These are phyloP conservation scores for Colletotrichum spinosum DNA, from an alignment of 2,329 filamentous ascomycete species.

Conservation along the genomic window DNA sequence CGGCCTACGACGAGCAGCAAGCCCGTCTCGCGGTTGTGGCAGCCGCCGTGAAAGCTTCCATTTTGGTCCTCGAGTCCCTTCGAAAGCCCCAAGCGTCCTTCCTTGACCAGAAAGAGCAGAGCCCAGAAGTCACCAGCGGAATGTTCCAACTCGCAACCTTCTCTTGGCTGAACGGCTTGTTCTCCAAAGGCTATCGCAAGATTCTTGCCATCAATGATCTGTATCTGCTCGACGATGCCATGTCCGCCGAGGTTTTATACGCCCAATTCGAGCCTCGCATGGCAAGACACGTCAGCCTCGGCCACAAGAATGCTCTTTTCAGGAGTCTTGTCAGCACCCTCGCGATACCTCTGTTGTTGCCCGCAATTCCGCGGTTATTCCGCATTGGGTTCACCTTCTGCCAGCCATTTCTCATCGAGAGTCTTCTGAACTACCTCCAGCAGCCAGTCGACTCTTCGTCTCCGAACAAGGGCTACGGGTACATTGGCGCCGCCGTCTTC, in stretches of 20 bases:
- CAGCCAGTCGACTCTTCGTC: conserved; percentile 34
- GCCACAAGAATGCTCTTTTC: conserved; percentile 42
- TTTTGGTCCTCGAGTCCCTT: conserved; percentile 40
- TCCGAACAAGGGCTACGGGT: conserved; percentile 51
- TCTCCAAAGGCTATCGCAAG: conserved; percentile 46
- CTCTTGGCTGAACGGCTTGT: conserved; percentile 50
- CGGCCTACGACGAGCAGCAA: conserved; percentile 1
- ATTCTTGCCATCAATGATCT: conserved; percentile 46
- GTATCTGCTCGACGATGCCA: conserved; percentile 35
- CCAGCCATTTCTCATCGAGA: conserved; percentile 54
- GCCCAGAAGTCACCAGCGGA: conserved; percentile 50
- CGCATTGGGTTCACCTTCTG: conserved; percentile 49
- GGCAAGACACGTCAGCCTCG: conserved; percentile 21
- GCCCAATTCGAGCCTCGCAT: conserved; percentile 13
- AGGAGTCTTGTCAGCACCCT: conserved; percentile 45
- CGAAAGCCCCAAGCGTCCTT: conserved; percentile 36
- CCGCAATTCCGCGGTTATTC: conserved; percentile 48
- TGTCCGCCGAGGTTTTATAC: conserved; percentile 18
- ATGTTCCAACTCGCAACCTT: conserved; percentile 46
- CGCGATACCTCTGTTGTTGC: conserved; percentile 46
- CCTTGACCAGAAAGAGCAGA: conserved; percentile 45
- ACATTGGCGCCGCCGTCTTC: conserved; percentile 54
- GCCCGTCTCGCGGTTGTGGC: conserved; percentile 35
- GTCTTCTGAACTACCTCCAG: conserved; percentile 45
- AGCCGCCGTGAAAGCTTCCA: conserved; percentile 38